Percentiles rank a stretch among this genome's conserved stretches.
Conservation (phyloP, 345 rosid species). For the Xanthoceras sorbifolium region DNA sequence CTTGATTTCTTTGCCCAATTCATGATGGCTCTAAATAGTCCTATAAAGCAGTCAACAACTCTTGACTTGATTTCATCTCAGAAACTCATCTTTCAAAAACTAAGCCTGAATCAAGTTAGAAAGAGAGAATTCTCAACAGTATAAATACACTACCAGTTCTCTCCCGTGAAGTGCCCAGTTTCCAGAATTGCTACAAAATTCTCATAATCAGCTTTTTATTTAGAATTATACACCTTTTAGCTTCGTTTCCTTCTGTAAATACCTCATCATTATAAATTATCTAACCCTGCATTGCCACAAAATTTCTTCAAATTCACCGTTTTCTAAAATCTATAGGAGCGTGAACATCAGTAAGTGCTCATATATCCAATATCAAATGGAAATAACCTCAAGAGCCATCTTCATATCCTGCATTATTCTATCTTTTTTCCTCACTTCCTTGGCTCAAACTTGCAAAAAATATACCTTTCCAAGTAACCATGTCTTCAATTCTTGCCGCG, state of each 20-base stretch:
- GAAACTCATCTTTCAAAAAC: neutral
- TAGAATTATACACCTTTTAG: neutral
- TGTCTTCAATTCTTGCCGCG: constrained; percentile 27
- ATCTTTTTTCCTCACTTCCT: constrained; percentile 21
- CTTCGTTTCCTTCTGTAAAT: neutral
- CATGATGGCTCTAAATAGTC: neutral
- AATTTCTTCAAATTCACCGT: neutral
- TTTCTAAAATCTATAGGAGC: neutral
- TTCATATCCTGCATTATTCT: constrained; percentile 3
- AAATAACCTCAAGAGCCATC: neutral
- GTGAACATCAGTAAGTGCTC: neutral
- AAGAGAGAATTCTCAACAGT: neutral
- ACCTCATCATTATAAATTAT: neutral
- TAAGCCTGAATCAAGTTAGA: neutral
- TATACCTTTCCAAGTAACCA: constrained; percentile 30
- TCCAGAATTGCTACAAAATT: neutral
- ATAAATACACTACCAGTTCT: neutral
- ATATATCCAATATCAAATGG: constrained; percentile 8
- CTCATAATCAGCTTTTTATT: neutral
- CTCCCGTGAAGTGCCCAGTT: too few relatives aligned
- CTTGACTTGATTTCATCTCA: constrained; percentile 10
- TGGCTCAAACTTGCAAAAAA: constrained; percentile 35
- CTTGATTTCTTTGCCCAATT: neutral
- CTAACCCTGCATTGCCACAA: neutral
- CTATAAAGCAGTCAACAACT: constrained; percentile 14